Evolutionary conservation across 2,329 filamentous ascomycete genomes (phyloP).

Genomic region (Sporothrix globosa): DNA sequence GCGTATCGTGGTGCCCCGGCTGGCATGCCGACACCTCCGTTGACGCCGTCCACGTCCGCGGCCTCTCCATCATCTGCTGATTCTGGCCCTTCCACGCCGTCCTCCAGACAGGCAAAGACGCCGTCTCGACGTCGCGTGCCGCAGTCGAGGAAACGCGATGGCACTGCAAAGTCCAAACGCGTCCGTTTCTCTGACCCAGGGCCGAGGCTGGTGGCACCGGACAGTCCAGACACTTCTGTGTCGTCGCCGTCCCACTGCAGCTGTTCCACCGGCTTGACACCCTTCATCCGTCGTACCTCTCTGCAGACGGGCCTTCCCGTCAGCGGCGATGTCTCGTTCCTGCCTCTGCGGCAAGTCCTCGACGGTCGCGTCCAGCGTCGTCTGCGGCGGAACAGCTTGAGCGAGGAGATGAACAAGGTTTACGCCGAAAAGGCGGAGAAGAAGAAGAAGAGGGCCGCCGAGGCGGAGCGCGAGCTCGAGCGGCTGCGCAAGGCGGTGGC

Average conservation of each 20-base stretch:
- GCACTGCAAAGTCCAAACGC: slow-evolving; percentile 44
- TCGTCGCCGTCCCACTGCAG: slow-evolving; percentile 36
- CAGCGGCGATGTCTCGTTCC: slow-evolving; percentile 50
- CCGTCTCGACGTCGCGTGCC: slow-evolving; percentile 37
- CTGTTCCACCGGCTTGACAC: slow-evolving; percentile 59
- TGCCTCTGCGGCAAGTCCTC: slow-evolving; percentile 58
- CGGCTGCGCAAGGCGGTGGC: slow-evolving; percentile 54
- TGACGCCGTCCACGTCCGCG: slow-evolving; percentile 38
- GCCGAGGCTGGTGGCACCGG: neutral
- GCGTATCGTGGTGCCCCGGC: slow-evolving; percentile 25
- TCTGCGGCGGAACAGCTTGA: slow-evolving; percentile 59
- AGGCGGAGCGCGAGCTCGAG: slow-evolving; percentile 53
- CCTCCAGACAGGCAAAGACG: slow-evolving; percentile 36
- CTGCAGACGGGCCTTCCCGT: slow-evolving; percentile 43
- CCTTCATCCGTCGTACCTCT: slow-evolving; percentile 58
- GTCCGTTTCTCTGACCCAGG: slow-evolving; percentile 65
- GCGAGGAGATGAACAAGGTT: slow-evolving; percentile 61
- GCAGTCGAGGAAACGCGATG: slow-evolving; percentile 41
- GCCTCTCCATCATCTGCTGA: neutral
- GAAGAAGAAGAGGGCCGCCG: slow-evolving; percentile 43
- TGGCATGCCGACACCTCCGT: slow-evolving; percentile 10
- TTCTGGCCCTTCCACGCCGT: neutral
- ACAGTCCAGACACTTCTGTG: slow-evolving; percentile 31
- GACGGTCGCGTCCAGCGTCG: slow-evolving; percentile 62
- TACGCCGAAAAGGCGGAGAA: slow-evolving; percentile 50